These are phyloP conservation scores for Pinguiococcus pyrenoidosus DNA, from an alignment of 108 stramenopile genomes.

Conservation along the genomic window DNA sequence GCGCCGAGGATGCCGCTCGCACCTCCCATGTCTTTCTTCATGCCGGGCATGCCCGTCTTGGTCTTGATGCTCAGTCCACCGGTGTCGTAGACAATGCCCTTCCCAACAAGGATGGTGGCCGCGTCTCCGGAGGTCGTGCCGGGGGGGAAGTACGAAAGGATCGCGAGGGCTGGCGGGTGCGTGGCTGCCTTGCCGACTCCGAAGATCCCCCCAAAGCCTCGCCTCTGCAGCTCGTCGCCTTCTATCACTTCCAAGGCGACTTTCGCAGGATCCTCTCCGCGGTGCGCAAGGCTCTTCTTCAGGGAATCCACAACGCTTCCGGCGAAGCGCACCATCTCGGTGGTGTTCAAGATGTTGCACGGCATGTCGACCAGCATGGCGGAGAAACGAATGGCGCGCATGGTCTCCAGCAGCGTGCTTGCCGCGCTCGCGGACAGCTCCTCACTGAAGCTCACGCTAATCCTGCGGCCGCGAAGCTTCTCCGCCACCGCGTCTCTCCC, in stretches of 20 bases:
- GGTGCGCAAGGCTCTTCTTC: no score
- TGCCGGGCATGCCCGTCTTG: slow-evolving; percentile 68
- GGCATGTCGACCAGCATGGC: no score
- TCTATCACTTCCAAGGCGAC: slow-evolving; percentile 49
- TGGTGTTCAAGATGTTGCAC: no score
- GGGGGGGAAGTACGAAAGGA: slow-evolving; percentile 42
- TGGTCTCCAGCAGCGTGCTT: no score
- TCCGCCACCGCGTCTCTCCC: no score
- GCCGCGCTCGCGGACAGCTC: no score
- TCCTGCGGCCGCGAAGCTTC: no score
- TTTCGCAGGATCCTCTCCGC: no score
- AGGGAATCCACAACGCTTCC: no score
- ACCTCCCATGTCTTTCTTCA: slow-evolving; percentile 76
- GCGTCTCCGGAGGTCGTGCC: not conserved
- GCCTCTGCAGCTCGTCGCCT: slow-evolving; percentile 53
- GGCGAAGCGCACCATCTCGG: no score
- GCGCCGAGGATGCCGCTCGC: slow-evolving; percentile 60
- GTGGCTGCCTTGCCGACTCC: slow-evolving; percentile 68
- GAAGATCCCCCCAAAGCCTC: slow-evolving; percentile 61
- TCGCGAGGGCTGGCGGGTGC: slow-evolving; percentile 60
- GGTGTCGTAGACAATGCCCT: slow-evolving; percentile 80
- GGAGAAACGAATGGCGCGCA: no score
- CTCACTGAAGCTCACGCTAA: no score
- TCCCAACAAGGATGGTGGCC: slow-evolving; percentile 49
- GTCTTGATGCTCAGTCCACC: slow-evolving; percentile 37